A percentile compares a stretch with the other conserved stretches of the same genome.
Evolutionary conservation across 192 early-diverging fungal genomes (phyloP).

Genomic region (Umbelopsis isabellina): DNA sequence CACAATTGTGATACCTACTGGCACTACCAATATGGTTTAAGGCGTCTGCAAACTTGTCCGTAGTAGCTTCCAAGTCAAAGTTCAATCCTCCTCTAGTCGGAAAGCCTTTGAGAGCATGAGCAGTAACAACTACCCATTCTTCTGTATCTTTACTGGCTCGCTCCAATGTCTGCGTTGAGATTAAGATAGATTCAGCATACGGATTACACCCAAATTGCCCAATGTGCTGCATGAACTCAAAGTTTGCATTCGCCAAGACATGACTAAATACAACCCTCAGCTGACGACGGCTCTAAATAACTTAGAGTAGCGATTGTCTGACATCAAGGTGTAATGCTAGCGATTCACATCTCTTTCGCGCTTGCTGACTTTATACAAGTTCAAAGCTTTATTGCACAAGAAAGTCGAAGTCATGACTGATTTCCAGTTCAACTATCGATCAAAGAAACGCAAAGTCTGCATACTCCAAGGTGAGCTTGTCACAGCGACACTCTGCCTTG

Average conservation of each 20-base stretch:
- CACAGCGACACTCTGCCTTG: slow-evolving; percentile 10
- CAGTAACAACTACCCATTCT: slow-evolving; percentile 14
- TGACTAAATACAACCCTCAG: background rate
- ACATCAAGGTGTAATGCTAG: slow-evolving; percentile 12
- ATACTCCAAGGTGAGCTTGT: background rate
- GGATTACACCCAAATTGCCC: background rate
- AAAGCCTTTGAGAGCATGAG: slow-evolving; percentile 10
- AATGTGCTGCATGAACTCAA: background rate
- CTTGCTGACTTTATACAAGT: slow-evolving; percentile 16
- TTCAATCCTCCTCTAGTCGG: background rate
- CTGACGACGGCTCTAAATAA: background rate
- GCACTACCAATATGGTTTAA: background rate
- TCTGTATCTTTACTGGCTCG: slow-evolving; percentile 11
- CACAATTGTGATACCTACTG: background rate
- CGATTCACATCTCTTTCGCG: slow-evolving; percentile 23
- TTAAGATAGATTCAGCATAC: background rate
- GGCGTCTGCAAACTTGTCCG: slow-evolving; percentile 18
- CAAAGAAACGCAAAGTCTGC: slow-evolving; percentile 7
- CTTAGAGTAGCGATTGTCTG: slow-evolving; percentile 14
- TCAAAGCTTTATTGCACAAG: slow-evolving; percentile 16
- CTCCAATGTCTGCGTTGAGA: background rate
- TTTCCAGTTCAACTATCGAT: slow-evolving; percentile 8
- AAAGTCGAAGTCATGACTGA: slow-evolving; percentile 11
- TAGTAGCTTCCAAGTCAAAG: slow-evolving; percentile 6
- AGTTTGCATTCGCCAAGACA: slow-evolving; percentile 9